A percentile compares a stretch with the other conserved stretches of the same genome.
Evolutionary conservation across 257 asterid species (phyloP).

Genomic region (Solanum dulcamara): DNA sequence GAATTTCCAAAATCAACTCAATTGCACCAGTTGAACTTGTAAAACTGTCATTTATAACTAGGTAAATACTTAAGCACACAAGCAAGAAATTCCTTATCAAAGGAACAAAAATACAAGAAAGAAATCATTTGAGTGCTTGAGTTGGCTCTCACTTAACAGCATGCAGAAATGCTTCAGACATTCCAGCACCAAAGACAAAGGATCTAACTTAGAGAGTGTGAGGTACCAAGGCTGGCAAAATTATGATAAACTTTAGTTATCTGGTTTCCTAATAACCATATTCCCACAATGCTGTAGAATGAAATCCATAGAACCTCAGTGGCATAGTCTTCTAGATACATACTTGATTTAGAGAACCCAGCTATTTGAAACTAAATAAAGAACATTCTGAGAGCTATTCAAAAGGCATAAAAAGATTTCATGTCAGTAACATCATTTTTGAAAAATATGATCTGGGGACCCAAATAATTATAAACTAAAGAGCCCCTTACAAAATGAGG

Average conservation of each 20-base stretch:
- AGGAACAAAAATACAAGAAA: slow-evolving; percentile 29
- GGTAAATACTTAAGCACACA: slow-evolving; percentile 56
- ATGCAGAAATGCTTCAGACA: slow-evolving; percentile 84
- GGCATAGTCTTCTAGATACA: neutral
- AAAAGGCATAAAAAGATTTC: neutral
- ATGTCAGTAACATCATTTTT: neutral
- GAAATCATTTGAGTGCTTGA: slow-evolving; percentile 59
- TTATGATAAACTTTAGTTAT: neutral
- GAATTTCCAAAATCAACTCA: slow-evolving; percentile 69
- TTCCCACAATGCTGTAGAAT: neutral
- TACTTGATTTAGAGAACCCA: neutral
- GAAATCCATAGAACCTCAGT: neutral
- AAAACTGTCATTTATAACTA: slow-evolving; percentile 50
- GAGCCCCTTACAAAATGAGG: neutral
- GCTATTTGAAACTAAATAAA: neutral
- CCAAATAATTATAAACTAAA: neutral
- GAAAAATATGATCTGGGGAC: neutral
- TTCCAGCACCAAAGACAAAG: slow-evolving; percentile 32
- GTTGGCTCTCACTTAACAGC: slow-evolving; percentile 70
- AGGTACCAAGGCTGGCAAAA: neutral
- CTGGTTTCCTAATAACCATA: neutral
- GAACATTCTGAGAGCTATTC: neutral
- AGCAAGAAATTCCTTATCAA: slow-evolving; percentile 22
- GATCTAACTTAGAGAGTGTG: neutral
- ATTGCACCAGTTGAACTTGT: slow-evolving; percentile 73